Evolutionary conservation across 495 filamentous ascomycete species (phyloP).

Genomic region (Poronia punctata): DNA sequence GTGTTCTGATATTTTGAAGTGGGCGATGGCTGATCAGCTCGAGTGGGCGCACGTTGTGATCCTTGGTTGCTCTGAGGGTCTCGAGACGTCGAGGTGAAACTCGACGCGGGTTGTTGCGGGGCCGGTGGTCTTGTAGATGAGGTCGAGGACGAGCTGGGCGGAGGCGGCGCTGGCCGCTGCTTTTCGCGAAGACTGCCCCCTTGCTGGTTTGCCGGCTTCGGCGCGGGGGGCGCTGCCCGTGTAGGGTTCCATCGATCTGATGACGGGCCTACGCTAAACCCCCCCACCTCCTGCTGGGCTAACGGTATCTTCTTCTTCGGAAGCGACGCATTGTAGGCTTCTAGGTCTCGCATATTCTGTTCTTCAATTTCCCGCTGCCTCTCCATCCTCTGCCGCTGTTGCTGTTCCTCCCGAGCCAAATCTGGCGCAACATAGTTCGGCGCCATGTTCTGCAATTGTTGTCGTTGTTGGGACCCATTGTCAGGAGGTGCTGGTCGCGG

Average conservation of each 20-base stretch:
- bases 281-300: constrained; percentile 83
- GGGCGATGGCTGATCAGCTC: constrained; percentile 16
- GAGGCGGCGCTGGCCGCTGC: constrained; percentile 48
- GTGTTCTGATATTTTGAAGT: constrained; percentile 32
- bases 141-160: constrained; percentile 22
- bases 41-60: constrained; percentile 19
- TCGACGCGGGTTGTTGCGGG: constrained; percentile 35
- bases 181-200: constrained; percentile 39
- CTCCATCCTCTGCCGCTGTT: constrained; percentile 37
- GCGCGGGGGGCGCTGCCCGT: constrained; percentile 57
- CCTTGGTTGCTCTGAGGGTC: constrained; percentile 17
- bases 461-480: constrained; percentile 30
- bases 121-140: constrained; percentile 31
- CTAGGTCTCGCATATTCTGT: constrained; percentile 63
- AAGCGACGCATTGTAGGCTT: constrained; percentile 79
- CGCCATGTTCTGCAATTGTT: constrained; percentile 40
- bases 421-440: constrained; percentile 49
- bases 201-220: constrained; percentile 43
- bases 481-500: constrained; percentile 36
- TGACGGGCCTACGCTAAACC: constrained; percentile 50
- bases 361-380: constrained; percentile 60
- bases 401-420: constrained; percentile 48
- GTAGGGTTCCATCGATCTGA: constrained; percentile 75
- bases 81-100: constrained; percentile 15
- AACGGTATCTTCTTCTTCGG: constrained; percentile 67